Evolutionary conservation across 306 rosid genomes (phyloP), one percentile per base, ranked within the genome.

Genomic region (Glycyrrhiza uralensis): DNA sequence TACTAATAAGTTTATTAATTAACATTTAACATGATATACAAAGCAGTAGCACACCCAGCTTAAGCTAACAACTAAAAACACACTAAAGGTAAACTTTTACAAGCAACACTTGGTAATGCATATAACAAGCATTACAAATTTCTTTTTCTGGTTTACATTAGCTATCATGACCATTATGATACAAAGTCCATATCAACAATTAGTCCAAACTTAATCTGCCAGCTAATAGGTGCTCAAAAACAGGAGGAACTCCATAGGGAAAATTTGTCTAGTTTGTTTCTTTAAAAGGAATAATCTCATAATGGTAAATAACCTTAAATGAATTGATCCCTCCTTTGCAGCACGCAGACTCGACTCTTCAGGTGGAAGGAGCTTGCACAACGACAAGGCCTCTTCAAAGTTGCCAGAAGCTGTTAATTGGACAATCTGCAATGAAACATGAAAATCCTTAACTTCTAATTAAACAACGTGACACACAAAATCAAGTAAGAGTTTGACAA

Each of bases 301-400:
- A 10, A 32, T 55, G 29, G 76, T 13, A 78, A 61, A 42, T 63
- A 73, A 95, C 99, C 97, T 91, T 55, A 95, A 81, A 83, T 91
- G 97, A 73, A 95, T 95, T 66, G 99, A 90, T 22, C 90, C 91
- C 90, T 95, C 99, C 77, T 95, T 95, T 33, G 99, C 97, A 66
- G 90, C 91, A 76, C 99, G 87, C 45, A 88, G 99, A 73, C 84
- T 95, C 60, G 96, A 85, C 64, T 92, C 97, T 92, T 95, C 97
- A 13, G 96, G 96, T 10, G 99, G 97, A 82, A 95, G 97, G 79
- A 95, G 88, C 86, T 95, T 91, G 88, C 99, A 95, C 86, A 95
- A 79, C 70, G 97, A 93, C 88, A 95, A 83, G 28, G 99, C 99
- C 85, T 95, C 99, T 66, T 91, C 97, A 77, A 95, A 95, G 83